A percentile compares a stretch with the other conserved stretches of the same genome.
phyloP scores from a whole-genome alignment of 805 yeast genomes.

The Starmerella floris region DNA sequence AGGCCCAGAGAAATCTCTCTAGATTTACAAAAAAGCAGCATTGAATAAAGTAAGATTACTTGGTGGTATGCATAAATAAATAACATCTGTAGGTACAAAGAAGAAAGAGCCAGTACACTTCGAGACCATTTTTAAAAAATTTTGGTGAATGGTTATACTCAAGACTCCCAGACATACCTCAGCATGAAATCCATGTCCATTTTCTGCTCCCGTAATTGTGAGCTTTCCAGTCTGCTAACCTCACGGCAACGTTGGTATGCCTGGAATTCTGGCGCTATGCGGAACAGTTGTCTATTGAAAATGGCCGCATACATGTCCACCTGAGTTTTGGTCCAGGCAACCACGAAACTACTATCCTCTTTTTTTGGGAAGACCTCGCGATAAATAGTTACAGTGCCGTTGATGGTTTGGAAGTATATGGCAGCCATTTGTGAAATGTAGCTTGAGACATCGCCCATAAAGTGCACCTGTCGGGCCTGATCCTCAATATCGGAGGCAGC shows the following conservation, averaged over 20 bases:
- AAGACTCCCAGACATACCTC: constrained; percentile 34
- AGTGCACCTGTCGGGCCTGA: constrained; percentile 38
- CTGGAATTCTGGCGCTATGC: constrained; percentile 35
- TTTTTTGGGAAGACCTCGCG: constrained; percentile 37
- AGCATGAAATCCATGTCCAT: constrained; percentile 62
- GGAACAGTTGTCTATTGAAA: constrained; percentile 51
- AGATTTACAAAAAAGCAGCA: no score
- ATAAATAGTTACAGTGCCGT: constrained; percentile 44
- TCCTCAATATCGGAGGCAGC: constrained; percentile 36
- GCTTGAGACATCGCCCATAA: constrained; percentile 41
- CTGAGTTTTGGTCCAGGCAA: constrained; percentile 65
- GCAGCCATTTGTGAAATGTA: constrained; percentile 51
- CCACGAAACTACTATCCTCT: constrained; percentile 42
- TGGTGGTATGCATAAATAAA: no score
- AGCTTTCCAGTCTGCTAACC: constrained; percentile 44
- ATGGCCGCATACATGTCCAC: constrained; percentile 45
- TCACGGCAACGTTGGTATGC: constrained; percentile 44
- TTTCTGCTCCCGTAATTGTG: constrained; percentile 50
- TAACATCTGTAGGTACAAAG: no score
- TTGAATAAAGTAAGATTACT: no score
- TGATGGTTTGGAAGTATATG: constrained; percentile 47
- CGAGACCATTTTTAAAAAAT: no score
- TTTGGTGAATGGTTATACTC: no score
- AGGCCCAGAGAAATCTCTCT: no score
- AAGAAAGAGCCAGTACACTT: no score